phyloP scores from a whole-genome alignment of 2,329 filamentous ascomycete genomes.

The Tricladium varicosporioides region DNA sequence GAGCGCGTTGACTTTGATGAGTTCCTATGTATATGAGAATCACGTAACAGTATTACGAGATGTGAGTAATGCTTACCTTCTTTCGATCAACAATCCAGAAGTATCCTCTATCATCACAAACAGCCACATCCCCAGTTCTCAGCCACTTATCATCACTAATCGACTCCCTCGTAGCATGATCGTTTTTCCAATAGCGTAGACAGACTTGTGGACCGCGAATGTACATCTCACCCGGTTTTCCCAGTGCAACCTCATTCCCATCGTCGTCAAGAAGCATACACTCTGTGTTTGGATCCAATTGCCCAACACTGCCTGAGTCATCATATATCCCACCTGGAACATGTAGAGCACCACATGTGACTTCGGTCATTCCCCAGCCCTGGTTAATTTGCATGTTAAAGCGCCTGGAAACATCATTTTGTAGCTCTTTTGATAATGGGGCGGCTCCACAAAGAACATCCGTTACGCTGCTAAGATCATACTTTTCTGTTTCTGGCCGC shows the following conservation, averaged over 20 bases:
- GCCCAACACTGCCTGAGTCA: constrained; percentile 48
- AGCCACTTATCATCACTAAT: constrained; percentile 46
- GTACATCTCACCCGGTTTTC: constrained; percentile 43
- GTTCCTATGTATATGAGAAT: constrained; percentile 41
- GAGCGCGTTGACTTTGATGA: constrained; percentile 58
- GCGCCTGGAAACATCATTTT: constrained; percentile 36
- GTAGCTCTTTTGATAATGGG: constrained; percentile 43
- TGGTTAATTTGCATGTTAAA: constrained; percentile 44
- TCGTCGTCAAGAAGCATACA: constrained; percentile 40
- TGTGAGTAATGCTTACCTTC: constrained; percentile 33
- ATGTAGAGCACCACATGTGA: constrained; percentile 44
- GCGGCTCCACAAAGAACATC: constrained; percentile 52
- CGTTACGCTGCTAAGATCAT: constrained; percentile 51
- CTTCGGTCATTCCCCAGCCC: constrained; percentile 63
- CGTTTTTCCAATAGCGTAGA: constrained; percentile 40
- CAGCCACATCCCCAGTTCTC: constrained; percentile 56
- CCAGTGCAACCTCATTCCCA: constrained; percentile 36
- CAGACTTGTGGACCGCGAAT: constrained; percentile 45
- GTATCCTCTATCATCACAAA: constrained; percentile 44
- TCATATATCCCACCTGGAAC: constrained; percentile 35
- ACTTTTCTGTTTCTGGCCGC: constrained; percentile 48
- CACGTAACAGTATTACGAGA: background rate
- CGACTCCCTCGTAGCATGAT: constrained; percentile 36
- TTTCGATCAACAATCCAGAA: constrained; percentile 65
- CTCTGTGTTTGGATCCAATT: constrained; percentile 50